Conservation (phyloP, 345 rosid species). For the Pistacia vera region DNA sequence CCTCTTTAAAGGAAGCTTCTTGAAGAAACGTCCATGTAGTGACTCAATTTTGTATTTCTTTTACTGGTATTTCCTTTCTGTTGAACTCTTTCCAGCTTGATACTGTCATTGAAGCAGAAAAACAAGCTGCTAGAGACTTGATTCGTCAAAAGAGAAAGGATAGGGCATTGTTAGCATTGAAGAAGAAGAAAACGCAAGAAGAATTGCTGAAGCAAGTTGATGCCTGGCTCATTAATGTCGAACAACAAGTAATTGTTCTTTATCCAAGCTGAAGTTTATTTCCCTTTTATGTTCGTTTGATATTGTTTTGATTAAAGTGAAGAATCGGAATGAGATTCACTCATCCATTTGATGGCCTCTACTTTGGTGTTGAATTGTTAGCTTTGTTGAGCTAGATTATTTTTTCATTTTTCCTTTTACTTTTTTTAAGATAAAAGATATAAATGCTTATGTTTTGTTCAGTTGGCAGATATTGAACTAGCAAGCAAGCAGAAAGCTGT, state of each 20-base stretch:
- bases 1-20: not conserved
- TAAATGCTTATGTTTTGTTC: conserved; percentile 14
- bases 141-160: conserved; percentile 84
- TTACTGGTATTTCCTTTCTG: not conserved
- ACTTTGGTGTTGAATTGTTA: not conserved
- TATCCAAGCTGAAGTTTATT: not conserved
- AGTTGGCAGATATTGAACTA: conserved; percentile 95
- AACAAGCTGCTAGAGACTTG: conserved; percentile 85
- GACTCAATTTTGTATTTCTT: not conserved
- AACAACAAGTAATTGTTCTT: conserved; percentile 74
- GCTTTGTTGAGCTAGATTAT: not conserved
- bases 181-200: conserved; percentile 95
- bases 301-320: not conserved
- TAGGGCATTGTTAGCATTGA: conserved; percentile 86
- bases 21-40: not conserved
- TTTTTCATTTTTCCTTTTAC: not conserved
- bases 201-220: conserved; percentile 92
- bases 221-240: conserved; percentile 90
- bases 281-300: not conserved
- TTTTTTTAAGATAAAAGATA: not conserved
- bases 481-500: conserved; percentile 96
- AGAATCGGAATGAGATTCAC: not conserved
- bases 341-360: not conserved
- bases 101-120: conserved; percentile 85
- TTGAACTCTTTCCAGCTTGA: conserved; percentile 54